phyloP scores from a whole-genome alignment of 2,329 filamentous ascomycete species.

The Paramyrothecium roridum region DNA sequence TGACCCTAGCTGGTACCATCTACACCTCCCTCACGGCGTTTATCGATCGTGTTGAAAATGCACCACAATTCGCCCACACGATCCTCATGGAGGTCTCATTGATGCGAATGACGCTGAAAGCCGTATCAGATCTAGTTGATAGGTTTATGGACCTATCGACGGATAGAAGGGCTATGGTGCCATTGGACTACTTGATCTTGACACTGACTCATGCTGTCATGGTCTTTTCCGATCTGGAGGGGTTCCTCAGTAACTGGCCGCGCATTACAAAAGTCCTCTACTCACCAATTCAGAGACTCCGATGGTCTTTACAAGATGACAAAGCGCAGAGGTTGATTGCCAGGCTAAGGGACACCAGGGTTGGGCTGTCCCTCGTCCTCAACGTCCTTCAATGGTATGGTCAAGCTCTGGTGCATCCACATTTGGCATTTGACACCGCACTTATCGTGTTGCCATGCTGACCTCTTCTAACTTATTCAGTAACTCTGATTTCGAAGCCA shows the following conservation, averaged over 20 bases:
- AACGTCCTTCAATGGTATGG: not conserved
- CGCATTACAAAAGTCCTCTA: not conserved
- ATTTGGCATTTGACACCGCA: not conserved
- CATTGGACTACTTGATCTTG: not conserved
- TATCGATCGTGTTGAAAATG: not conserved
- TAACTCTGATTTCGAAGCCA: not conserved
- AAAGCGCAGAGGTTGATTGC: not conserved
- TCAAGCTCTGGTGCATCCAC: not conserved
- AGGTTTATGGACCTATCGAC: not conserved
- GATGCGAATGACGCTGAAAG: not conserved
- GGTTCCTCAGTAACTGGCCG: not conserved
- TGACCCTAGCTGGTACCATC: not conserved
- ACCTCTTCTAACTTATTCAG: not conserved
- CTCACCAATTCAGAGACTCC: not conserved
- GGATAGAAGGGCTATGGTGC: not conserved
- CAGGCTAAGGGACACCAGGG: not conserved
- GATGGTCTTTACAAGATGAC: not conserved
- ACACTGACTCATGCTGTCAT: not conserved
- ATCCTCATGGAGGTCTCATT: not conserved
- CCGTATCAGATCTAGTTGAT: not conserved
- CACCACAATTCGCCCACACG: not conserved
- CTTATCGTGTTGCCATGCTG: too few relatives aligned
- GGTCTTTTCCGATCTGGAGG: not conserved
- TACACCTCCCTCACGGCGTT: not conserved
- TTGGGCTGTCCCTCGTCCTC: not conserved